A percentile compares a stretch with the other conserved stretches of the same genome.
Evolutionary conservation across 202 grass and related monocot species (phyloP).

Genomic region (Zizania palustris): DNA sequence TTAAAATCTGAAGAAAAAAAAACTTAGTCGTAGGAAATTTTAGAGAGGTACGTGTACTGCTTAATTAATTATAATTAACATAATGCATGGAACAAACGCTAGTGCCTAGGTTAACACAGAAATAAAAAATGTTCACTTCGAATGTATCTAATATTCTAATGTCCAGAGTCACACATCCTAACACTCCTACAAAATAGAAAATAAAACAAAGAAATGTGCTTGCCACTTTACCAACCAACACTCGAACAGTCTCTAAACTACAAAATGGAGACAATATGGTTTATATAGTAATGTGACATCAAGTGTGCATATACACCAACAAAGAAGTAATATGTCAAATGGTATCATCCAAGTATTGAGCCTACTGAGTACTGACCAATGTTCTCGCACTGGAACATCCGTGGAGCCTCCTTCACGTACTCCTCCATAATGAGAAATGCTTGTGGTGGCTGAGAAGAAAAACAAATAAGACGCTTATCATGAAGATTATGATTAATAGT

Average conservation of each 20-base stretch:
- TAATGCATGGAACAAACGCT: background rate
- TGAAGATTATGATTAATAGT: background rate
- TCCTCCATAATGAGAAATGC: constrained; percentile 98
- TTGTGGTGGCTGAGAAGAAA: constrained; percentile 81
- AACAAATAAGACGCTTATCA: constrained; percentile 28
- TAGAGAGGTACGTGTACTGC: background rate
- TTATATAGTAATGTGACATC: background rate
- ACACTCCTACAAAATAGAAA: background rate
- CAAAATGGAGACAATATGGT: background rate
- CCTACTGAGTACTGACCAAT: constrained; percentile 74
- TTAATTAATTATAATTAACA: background rate
- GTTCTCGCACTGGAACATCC: constrained; percentile 83
- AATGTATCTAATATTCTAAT: constrained; percentile 21
- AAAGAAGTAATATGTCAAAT: constrained; percentile 1
- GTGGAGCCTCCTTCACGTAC: constrained; percentile 92
- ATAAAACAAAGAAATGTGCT: constrained; percentile 21
- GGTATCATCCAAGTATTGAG: constrained; percentile 27
- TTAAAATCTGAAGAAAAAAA: background rate
- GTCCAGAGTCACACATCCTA: background rate
- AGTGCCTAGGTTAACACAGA: background rate
- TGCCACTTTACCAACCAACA: background rate
- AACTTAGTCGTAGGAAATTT: background rate
- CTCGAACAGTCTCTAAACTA: constrained; percentile 21
- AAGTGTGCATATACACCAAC: constrained; percentile 18
- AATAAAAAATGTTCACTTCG: background rate